Percentiles rank a stretch among this genome's conserved stretches.
Evolutionary conservation across 139 green algal genomes (phyloP).

Genomic region (Picocystis salinarum): DNA sequence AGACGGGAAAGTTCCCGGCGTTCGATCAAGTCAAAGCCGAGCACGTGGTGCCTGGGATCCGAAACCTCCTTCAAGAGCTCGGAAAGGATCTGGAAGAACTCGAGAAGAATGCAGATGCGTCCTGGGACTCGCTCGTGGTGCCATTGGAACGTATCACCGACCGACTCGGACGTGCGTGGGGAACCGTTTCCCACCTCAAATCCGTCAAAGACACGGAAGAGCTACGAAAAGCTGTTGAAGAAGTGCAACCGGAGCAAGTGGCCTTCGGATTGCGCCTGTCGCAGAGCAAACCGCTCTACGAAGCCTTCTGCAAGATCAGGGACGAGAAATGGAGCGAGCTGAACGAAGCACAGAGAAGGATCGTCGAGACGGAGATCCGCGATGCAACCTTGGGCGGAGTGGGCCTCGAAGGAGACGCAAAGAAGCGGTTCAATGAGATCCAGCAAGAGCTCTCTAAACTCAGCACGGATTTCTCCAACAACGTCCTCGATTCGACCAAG

Average conservation of each 20-base stretch:
- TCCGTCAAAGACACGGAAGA: constrained; percentile 71
- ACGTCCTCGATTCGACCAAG: constrained; percentile 75
- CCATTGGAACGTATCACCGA: constrained; percentile 71
- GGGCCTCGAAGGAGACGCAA: constrained; percentile 38
- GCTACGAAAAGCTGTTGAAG: constrained; percentile 75
- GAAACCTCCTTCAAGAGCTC: constrained; percentile 43
- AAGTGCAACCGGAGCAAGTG: constrained; percentile 82
- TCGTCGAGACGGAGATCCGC: constrained; percentile 59
- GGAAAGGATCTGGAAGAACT: constrained; percentile 49
- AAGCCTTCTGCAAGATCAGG: constrained; percentile 45
- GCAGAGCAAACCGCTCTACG: constrained; percentile 60
- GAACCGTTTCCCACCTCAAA: constrained; percentile 84
- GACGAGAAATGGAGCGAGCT: constrained; percentile 35
- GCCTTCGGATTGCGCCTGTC: constrained; percentile 57
- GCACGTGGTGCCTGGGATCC: constrained; percentile 77
- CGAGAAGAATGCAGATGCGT: constrained; percentile 18
- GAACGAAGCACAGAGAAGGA: constrained; percentile 49
- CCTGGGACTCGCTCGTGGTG: constrained; percentile 60
- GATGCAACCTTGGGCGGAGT: constrained; percentile 82
- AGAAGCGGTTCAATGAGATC: constrained; percentile 87
- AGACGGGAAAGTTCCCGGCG: constrained; percentile 44
- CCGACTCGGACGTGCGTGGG: constrained; percentile 59
- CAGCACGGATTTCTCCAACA: constrained; percentile 77
- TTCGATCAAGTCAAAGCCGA: constrained; percentile 65
- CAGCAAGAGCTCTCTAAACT: constrained; percentile 80